Evolutionary conservation across 805 yeast species (phyloP).

Genomic region (Sporopachydermia quercuum): DNA sequence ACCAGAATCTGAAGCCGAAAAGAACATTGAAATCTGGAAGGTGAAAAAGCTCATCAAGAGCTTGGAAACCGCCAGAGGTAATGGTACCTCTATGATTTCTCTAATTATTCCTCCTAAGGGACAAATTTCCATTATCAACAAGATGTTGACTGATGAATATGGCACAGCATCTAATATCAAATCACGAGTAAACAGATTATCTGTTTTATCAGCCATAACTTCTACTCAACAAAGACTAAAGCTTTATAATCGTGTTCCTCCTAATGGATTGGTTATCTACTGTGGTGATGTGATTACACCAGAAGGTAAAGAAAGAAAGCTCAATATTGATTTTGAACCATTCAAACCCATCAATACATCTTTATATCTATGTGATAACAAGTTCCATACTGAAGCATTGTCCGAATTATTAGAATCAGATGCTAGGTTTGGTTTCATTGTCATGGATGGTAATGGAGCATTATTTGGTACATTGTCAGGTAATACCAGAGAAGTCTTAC

Average conservation of each 20-base stretch:
- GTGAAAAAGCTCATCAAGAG: conserved; percentile 85
- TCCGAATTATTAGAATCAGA: conserved; percentile 89
- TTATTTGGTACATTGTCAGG: conserved; percentile 92
- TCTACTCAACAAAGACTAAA: conserved; percentile 96
- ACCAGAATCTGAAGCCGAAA: conserved; percentile 66
- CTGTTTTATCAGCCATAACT: conserved; percentile 92
- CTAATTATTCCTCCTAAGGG: conserved; percentile 91
- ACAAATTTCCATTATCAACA: conserved; percentile 76
- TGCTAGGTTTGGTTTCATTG: conserved; percentile 92
- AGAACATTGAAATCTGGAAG: conserved; percentile 98
- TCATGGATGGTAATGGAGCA: conserved; percentile 99
- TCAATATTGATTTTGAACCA: conserved; percentile 95
- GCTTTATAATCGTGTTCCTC: conserved; percentile 78
- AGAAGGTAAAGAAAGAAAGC: conserved; percentile 94
- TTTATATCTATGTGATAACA: conserved; percentile 88
- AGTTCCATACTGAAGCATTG: conserved; percentile 94
- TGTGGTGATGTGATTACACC: conserved; percentile 98
- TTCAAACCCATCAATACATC: conserved; percentile 99
- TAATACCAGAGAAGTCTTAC: conserved; percentile 90
- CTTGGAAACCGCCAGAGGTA: conserved; percentile 87
- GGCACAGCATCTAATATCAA: conserved; percentile 98
- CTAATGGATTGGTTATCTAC: conserved; percentile 87
- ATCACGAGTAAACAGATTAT: conserved; percentile 91
- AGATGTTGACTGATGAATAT: conserved; percentile 93
- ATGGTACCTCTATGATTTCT: conserved; percentile 98